phyloP scores from a whole-genome alignment of 129 eudicot species.

The Tagetes erecta region DNA sequence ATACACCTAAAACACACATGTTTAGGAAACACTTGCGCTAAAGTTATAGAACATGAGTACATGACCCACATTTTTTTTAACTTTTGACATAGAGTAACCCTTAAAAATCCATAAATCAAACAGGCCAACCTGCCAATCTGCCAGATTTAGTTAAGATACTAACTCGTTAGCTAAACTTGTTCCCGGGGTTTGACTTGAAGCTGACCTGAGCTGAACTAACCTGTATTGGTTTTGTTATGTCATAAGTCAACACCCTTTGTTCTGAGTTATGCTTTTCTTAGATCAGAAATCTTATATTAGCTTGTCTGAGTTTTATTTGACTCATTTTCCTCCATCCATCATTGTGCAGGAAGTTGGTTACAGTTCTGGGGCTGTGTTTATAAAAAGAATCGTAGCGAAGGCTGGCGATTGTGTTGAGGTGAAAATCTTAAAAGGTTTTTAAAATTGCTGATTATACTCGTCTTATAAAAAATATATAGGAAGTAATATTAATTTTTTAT shows the following conservation, averaged over 20 bases:
- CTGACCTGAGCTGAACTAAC: neutral
- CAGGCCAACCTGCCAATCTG: neutral
- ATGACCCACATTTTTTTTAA: neutral
- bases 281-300: neutral
- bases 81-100: neutral
- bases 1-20: neutral
- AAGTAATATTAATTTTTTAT: no score
- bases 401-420: slow-evolving; percentile 92
- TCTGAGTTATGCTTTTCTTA: neutral
- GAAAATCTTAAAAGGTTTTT: no score
- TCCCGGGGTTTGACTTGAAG: neutral
- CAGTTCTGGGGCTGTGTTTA: slow-evolving; percentile 62
- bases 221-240: no score
- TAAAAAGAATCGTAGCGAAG: slow-evolving; percentile 82
- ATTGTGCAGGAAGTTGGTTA: slow-evolving; percentile 60
- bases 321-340: no score
- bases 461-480: no score
- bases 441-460: no score
- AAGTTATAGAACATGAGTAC: neutral
- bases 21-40: neutral
- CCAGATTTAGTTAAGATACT: neutral
- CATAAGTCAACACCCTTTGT: no score
- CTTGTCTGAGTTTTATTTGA: slow-evolving; percentile 5
- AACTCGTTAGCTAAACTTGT: neutral
- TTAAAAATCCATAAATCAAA: neutral